Base-by-base conservation (phyloP, 2,329 filamentous ascomycete species). In the Chaetomium globosum region DNA sequence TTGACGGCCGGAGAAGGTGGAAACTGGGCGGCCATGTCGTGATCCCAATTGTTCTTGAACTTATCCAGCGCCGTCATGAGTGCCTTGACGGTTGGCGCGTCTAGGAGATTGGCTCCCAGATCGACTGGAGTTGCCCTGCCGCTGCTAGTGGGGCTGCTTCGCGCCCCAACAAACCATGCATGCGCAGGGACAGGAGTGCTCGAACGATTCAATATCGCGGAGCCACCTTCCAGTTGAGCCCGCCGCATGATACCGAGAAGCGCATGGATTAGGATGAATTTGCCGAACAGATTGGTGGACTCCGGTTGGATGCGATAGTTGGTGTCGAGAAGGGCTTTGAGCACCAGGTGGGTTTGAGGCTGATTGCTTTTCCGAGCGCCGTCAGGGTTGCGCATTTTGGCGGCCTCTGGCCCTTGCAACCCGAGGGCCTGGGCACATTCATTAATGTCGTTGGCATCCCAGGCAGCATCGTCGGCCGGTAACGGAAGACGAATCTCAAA, bases 41-140 rank as follows among this genome's bases (percentile, higher is more conserved):
- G 77, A 73, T 92, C 89, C 89, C 89, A 92, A 67, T 83, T 84
- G 21, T 80, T 80, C 77, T 92, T 92, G 84, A 90, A 92, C 71
- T 90, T 89, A 68, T 88, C 85, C 49, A 92, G 79, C 19, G 88
- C 88, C 43, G 81, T 81, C 53, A 80, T 80, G 59, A 85, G 78
- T 3, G 78, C 76, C 62, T 84, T 81, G 10, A 81, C 77, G 2
- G 79, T 76, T 49, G 81, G 78, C 46, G 81, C 80, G 56, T 82
- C 77, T 28, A 82, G 76, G 6, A 75, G 72, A 56, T 74, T 74
- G 48, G 69, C 70, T 28, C 65, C 71, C 8, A 75, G 75, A 31
- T 81, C 76, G 30, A 81, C 76, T 3, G 83, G 82, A 39, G 82
- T 84, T 28, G 74, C 78, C 61, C 78, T 76, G 10, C 79, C 80